phyloP scores from a whole-genome alignment of 148 eudicot genomes.

The Salicornia ramosissima region DNA sequence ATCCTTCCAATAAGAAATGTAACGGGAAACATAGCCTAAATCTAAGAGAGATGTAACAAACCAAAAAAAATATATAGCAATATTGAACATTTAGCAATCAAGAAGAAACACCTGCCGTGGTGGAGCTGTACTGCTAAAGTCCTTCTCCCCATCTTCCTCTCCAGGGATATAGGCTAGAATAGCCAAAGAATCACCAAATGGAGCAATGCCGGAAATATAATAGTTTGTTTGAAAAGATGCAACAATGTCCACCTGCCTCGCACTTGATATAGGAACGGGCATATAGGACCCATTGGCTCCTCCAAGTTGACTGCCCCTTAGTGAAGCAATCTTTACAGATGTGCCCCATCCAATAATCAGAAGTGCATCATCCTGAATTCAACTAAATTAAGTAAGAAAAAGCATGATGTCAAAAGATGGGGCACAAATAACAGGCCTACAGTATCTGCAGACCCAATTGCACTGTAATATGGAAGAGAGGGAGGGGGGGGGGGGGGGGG shows the following conservation, averaged over 20 bases:
- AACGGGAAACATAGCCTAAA: background rate
- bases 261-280: slow-evolving; percentile 43
- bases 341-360: slow-evolving; percentile 99
- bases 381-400: slow-evolving; percentile 24
- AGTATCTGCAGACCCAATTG: background rate
- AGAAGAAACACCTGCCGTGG: slow-evolving; percentile 67
- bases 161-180: slow-evolving; percentile 80
- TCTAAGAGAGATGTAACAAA: background rate
- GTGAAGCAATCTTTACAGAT: slow-evolving; percentile 79
- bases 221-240: slow-evolving; percentile 94
- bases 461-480: background rate
- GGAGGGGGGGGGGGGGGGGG: no score
- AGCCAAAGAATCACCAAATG: slow-evolving; percentile 90
- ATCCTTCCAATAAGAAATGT: no score
- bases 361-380: slow-evolving; percentile 73
- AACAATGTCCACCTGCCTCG: slow-evolving; percentile 81
- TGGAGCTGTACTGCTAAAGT: slow-evolving; percentile 67
- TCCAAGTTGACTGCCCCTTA: slow-evolving; percentile 45
- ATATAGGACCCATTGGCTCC: slow-evolving; percentile 57
- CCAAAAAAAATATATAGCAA: background rate
- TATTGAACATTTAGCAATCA: background rate
- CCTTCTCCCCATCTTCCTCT: slow-evolving; percentile 86
- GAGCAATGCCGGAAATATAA: slow-evolving; percentile 92
- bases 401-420: slow-evolving; percentile 23
- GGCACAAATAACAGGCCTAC: background rate